Conservation (phyloP, 805 yeast species). For the Candida taoyuanica region DNA sequence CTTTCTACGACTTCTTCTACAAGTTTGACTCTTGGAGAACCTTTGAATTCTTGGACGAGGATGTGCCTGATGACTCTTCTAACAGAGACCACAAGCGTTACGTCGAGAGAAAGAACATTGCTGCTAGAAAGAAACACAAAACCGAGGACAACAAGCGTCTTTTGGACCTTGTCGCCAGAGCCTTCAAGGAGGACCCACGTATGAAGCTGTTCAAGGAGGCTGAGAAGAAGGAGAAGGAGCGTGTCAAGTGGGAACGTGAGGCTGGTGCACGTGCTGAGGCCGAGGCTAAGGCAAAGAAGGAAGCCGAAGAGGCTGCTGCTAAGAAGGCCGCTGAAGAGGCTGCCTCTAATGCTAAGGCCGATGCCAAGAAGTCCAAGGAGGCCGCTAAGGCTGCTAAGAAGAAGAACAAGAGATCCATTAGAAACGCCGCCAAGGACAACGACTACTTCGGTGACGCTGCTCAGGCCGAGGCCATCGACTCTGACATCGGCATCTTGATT, state of each 20-base stretch:
- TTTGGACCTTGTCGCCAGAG: constrained; percentile 82
- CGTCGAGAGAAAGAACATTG: constrained; percentile 94
- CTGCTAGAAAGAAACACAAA: constrained; percentile 95
- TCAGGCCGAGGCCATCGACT: constrained; percentile 62
- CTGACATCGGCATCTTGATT: constrained; percentile 73
- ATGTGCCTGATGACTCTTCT: constrained; percentile 97
- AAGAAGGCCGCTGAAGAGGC: constrained; percentile 72
- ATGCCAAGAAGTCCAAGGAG: constrained; percentile 93
- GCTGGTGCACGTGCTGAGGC: constrained; percentile 97
- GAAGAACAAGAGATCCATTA: constrained; percentile 90
- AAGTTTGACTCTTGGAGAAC: constrained; percentile 97
- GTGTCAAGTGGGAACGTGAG: constrained; percentile 95
- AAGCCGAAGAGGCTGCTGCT: constrained; percentile 82
- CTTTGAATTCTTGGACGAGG: constrained; percentile 97
- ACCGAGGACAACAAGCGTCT: constrained; percentile 93
- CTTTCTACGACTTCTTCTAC: constrained; percentile 88
- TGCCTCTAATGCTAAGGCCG: constrained; percentile 59
- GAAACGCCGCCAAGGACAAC: constrained; percentile 77
- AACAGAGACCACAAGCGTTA: constrained; percentile 99
- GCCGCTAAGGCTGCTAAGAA: constrained; percentile 85
- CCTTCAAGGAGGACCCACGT: constrained; percentile 89
- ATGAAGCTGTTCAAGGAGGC: constrained; percentile 88
- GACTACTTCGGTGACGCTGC: constrained; percentile 80
- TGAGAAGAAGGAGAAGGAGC: constrained; percentile 92
- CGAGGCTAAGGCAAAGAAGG: constrained; percentile 83